Percentiles rank a stretch among this genome's conserved stretches.
phyloP scores from a whole-genome alignment of 768 basidiomycete genomes.

The Lentinula guzmanii region DNA sequence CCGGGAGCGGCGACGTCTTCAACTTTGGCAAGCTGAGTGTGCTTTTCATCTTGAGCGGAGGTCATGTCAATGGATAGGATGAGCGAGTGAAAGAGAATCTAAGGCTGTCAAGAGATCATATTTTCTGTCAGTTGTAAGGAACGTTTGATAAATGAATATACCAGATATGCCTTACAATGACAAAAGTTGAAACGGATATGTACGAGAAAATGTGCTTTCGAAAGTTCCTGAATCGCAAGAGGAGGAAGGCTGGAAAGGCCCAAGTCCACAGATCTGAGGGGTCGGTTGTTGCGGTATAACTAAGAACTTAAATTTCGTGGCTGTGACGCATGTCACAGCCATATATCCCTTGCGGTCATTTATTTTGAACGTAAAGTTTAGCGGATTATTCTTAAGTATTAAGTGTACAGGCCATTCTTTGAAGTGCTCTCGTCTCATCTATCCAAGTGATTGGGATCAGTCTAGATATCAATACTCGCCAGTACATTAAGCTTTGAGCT shows the following conservation, averaged over 20 bases:
- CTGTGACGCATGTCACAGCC: background rate
- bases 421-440: too few relatives aligned
- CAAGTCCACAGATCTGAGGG: background rate
- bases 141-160: background rate
- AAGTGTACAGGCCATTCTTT: too few relatives aligned
- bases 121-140: background rate
- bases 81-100: background rate
- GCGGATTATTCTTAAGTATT: too few relatives aligned
- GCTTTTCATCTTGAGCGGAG: slow-evolving; percentile 1
- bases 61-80: background rate
- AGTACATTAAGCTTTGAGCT: too few relatives aligned
- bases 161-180: background rate
- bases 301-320: background rate
- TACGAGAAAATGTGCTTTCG: background rate
- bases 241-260: background rate
- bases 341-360: too few relatives aligned
- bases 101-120: background rate
- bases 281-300: background rate
- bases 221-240: background rate
- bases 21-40: background rate
- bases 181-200: background rate
- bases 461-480: too few relatives aligned
- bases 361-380: too few relatives aligned
- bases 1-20: background rate
- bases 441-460: too few relatives aligned